Base-by-base conservation (phyloP, 2,329 filamentous ascomycete species). In the Neonectria hederae region DNA sequence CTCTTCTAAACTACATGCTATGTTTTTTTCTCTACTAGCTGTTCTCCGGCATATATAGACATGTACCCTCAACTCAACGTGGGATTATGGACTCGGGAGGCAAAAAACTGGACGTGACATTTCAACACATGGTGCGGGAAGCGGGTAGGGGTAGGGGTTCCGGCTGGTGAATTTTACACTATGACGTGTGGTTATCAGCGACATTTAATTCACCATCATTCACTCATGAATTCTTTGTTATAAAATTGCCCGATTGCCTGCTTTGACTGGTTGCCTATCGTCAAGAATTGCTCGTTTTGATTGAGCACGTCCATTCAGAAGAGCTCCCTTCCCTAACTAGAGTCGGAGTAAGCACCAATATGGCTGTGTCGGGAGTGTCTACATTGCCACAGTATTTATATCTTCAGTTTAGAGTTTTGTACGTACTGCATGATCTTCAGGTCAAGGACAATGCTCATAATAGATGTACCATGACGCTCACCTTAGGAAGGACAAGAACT, bases 1-100 rank as follows among this genome's bases (percentile, higher is more conserved):
- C 86, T 99, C 61, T 99, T 98, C 80, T 99, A 93, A 69, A 56
- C 40, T n/a, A 43, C 22, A 43, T 30, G 40, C 53, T 43, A 32
- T 38, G 40, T 51, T 62, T 58, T 60, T 58, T 55, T 24, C 42
- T 63, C 56, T 56, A 57, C 14, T 61, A 24, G 38, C 48, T 49
- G 42, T 21, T 35, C 26, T 26, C 13, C 30, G 22, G 46, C 19
- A 21, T 53, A 57, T 49, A 52, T 22, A 48, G 65, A 52, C 45
- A 56, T 57, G 58, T 65, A 64, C 65, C 60, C 57, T 74, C 66
- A 73, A 72, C 72, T 74, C 72, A 74, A 74, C 72, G 69, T 74
- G 67, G 71, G 71, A 66, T 63, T 62, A 61, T 66, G 62, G 65
- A 67, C 46, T 62, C 38, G 66, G 43, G 52, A 69, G 70, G 69